Evolutionary conservation across 352 stramenopile genomes (phyloP).

Genomic region (Elongisporangium anandrum): DNA sequence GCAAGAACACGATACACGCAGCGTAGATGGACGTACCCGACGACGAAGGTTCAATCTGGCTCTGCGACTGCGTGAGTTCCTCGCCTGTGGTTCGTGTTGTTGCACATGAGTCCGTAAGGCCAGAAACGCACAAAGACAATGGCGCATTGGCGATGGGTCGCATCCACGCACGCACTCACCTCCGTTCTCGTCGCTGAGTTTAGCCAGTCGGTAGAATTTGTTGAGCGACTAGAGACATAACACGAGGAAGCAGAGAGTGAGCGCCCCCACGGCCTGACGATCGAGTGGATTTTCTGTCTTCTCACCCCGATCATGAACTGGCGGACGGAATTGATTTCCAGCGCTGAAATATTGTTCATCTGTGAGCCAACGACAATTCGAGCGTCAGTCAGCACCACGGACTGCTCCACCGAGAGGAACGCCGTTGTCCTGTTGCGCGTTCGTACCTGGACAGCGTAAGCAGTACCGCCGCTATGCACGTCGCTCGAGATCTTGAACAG

Average conservation of each 20-base stretch:
- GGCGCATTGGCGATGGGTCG: not conserved
- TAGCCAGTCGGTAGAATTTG: slow-evolving; percentile 74
- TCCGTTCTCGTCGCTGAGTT: slow-evolving; percentile 44
- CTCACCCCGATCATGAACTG: slow-evolving; percentile 82
- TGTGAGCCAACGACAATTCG: slow-evolving; percentile 12
- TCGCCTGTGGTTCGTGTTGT: slow-evolving; percentile 2
- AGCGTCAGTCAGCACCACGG: not conserved
- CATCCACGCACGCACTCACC: slow-evolving; percentile 3
- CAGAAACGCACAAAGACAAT: not conserved
- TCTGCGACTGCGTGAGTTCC: slow-evolving; percentile 19
- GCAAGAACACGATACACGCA: not conserved
- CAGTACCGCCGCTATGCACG: slow-evolving; percentile 64
- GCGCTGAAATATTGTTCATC: slow-evolving; percentile 85
- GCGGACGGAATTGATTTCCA: slow-evolving; percentile 87
- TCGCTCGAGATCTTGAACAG: slow-evolving; percentile 76
- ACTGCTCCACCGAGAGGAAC: not conserved
- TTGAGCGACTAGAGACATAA: slow-evolving; percentile 48
- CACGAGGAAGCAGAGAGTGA: not conserved
- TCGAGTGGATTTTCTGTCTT: not conserved
- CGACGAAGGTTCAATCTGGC: slow-evolving; percentile 13
- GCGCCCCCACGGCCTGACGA: not conserved
- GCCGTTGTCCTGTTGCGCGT: not conserved
- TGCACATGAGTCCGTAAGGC: not conserved
- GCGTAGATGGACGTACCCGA: slow-evolving; percentile 3
- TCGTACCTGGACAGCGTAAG: slow-evolving; percentile 61